Base-by-base conservation (phyloP, 768 basidiomycete genomes). In the Lactarius hengduanensis region DNA sequence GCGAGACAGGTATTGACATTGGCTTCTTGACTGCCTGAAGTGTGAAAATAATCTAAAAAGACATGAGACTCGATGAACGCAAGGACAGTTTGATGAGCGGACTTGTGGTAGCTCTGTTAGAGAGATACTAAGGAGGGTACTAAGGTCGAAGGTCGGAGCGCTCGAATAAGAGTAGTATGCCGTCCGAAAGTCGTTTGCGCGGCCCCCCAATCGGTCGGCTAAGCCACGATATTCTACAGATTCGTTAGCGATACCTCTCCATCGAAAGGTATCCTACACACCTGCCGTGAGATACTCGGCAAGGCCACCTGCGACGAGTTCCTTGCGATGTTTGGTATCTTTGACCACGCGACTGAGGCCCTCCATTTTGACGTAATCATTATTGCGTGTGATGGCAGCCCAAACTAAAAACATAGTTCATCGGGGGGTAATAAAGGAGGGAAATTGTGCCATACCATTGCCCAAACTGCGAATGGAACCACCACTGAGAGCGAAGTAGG, bases 291-390 rank as follows among this genome's bases (percentile, higher is more conserved):
- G 22, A 26, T 6, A 26, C 11, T 26, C 13, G 50, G 5, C 50
- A 60, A 92, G 78, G 53, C 84, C 84, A 13, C 86, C 84, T 1
- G 90, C 88, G 6, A 91, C 86, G 45, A 92, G 77, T 73, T 93
- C 91, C 70, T 92, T 87, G 22, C 90, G 83, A 72, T 92, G 88
- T 26, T 72, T 66, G 18, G 79, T 73, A 47, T 83, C 75, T 69
- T 76, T 78, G 6, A 89, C 83, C 13, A 85, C 73, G 61, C 79
- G 79, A 61, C 88, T 86, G 69, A 90, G 75, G n/a, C 91, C 91
- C 72, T 88, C 81, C 75, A 86, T 82, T 28, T 79, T 80, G 57
- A 91, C 75, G 64, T 83, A 92, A 67, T 90, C 83, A 0, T 78
- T 62, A 73, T 91, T 78, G 62, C 76, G 85, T 18, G 86, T 88